phyloP scores from a whole-genome alignment of 257 asterid genomes.

The Petrea volubilis region DNA sequence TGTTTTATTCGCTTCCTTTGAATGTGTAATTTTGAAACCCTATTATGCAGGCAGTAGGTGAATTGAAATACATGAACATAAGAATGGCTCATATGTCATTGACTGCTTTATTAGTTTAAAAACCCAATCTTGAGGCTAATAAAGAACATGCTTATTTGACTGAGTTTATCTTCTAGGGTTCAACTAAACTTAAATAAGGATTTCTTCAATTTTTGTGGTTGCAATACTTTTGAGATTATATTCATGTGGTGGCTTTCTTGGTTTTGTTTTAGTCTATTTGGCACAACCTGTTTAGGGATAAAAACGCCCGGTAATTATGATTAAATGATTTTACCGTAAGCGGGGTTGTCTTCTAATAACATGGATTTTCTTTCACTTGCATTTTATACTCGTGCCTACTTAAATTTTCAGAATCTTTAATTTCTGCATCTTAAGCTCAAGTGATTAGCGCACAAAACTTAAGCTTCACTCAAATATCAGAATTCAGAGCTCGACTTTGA shows the following conservation, averaged over 20 bases:
- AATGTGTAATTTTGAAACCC: slow-evolving; percentile 11
- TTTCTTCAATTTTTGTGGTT: neutral
- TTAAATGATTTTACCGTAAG: neutral
- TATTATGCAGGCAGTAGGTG: neutral
- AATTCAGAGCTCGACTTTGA: neutral
- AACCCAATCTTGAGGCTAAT: neutral
- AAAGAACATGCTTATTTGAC: neutral
- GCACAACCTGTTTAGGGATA: neutral
- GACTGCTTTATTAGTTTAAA: neutral
- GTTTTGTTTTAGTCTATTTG: neutral
- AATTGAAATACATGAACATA: neutral
- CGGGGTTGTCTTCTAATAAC: neutral
- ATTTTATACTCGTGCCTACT: slow-evolving; percentile 17
- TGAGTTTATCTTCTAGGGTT: neutral
- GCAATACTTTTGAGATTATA: neutral
- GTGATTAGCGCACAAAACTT: neutral
- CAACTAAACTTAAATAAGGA: no score
- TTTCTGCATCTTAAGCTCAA: slow-evolving; percentile 6
- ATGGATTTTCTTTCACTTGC: neutral
- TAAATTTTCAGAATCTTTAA: slow-evolving; percentile 10
- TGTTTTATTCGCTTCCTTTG: neutral
- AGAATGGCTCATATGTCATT: neutral
- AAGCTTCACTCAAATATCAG: slow-evolving; percentile 14
- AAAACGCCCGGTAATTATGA: neutral
- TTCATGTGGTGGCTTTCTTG: neutral